Conservation (phyloP, 2,329 filamentous ascomycete species). For the Ophiostoma montium region DNA sequence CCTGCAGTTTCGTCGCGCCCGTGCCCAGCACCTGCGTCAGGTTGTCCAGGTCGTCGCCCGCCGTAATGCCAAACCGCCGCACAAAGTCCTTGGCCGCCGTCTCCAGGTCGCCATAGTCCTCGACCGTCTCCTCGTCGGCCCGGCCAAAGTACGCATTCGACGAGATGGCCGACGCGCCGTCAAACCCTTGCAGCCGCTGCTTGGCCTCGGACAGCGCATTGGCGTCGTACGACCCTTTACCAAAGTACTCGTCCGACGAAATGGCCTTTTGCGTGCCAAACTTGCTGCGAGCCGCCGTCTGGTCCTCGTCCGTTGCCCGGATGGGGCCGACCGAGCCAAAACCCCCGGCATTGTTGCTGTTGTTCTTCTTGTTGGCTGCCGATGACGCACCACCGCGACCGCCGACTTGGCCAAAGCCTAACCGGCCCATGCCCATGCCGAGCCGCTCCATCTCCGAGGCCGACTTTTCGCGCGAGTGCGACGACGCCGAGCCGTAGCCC, state of each 20-base stretch:
- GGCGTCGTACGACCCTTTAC: constrained; percentile 75
- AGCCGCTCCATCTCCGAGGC: constrained; percentile 74
- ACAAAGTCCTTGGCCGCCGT: constrained; percentile 92
- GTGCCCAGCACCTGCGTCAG: constrained; percentile 71
- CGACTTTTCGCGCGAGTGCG: constrained; percentile 43
- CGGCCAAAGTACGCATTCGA: constrained; percentile 97
- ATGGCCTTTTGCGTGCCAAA: constrained; percentile 92
- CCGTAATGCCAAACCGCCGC: constrained; percentile 86
- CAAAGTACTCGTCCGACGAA: constrained; percentile 96
- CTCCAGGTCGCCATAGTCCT: constrained; percentile 85
- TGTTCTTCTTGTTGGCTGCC: constrained; percentile 46
- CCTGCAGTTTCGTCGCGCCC: constrained; percentile 71
- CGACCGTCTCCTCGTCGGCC: constrained; percentile 58
- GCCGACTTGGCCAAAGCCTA: constrained; percentile 80
- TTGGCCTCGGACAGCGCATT: constrained; percentile 74
- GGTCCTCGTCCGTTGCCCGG: constrained; percentile 58
- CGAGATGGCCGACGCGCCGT: constrained; percentile 82
- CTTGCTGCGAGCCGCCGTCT: constrained; percentile 73
- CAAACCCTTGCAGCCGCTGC: constrained; percentile 75
- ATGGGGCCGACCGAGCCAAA: constrained; percentile 76
- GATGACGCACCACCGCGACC: constrained; percentile 26
- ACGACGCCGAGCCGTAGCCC: constrained; percentile 46
- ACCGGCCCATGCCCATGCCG: constrained; percentile 72
- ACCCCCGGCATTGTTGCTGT: constrained; percentile 60
- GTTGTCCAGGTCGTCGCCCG: constrained; percentile 91